phyloP scores from a whole-genome alignment of 1,284 basidiomycete species.

The Golubevia pallescens region DNA sequence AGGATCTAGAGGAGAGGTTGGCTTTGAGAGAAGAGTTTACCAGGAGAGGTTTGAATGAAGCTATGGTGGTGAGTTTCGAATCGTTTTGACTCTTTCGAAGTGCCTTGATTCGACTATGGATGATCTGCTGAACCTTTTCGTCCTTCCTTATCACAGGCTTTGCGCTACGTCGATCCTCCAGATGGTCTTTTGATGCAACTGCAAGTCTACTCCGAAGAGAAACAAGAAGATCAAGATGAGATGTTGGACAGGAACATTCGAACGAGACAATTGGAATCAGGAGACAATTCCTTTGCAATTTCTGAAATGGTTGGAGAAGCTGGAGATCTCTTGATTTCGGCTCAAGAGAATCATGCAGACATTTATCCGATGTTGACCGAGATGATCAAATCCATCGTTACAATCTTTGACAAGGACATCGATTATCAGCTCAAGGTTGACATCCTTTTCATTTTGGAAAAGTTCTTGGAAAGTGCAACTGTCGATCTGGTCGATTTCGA shows the following conservation, averaged over 20 bases:
- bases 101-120: neutral
- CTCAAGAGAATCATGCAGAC: slow-evolving; percentile 45
- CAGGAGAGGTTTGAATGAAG: slow-evolving; percentile 80
- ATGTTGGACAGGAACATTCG: slow-evolving; percentile 64
- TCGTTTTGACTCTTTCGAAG: neutral
- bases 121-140: neutral
- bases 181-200: slow-evolving; percentile 77
- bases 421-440: slow-evolving; percentile 72
- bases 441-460: slow-evolving; percentile 72
- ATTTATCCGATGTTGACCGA: slow-evolving; percentile 54
- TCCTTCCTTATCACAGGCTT: slow-evolving; percentile 67
- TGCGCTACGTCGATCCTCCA: slow-evolving; percentile 78
- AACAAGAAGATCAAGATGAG: slow-evolving; percentile 85
- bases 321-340: slow-evolving; percentile 21
- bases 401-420: slow-evolving; percentile 71
- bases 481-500: slow-evolving; percentile 71
- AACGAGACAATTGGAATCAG: neutral
- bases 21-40: slow-evolving; percentile 79
- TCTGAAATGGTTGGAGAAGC: slow-evolving; percentile 28
- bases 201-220: slow-evolving; percentile 82
- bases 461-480: slow-evolving; percentile 74
- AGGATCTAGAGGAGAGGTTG: slow-evolving; percentile 78
- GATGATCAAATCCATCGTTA: slow-evolving; percentile 68
- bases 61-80: slow-evolving; percentile 78
- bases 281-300: slow-evolving; percentile 14